Evolutionary conservation across 2,329 filamentous ascomycete genomes (phyloP), one percentile per base, ranked within the genome.

Genomic region (Fragosphaeria purpurea): DNA sequence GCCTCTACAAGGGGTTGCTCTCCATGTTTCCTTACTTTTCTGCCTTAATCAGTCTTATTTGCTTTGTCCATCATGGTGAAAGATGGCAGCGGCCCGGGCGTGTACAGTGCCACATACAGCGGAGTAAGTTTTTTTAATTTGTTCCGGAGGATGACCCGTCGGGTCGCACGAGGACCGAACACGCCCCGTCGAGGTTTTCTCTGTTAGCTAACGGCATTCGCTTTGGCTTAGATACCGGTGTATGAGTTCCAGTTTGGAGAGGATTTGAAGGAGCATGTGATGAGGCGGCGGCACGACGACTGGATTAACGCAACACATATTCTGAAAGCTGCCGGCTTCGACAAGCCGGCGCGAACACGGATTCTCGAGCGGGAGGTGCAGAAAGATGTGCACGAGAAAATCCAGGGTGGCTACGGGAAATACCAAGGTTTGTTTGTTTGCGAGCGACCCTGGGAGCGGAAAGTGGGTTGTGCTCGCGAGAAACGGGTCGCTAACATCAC

Each of bases 291-390:
- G 53, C 79, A 82, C 48, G 93, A 98, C 67, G 83, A 97, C 68
- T 98, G 91, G 89, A 93, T 98, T 71, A 98, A 98, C 74, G 93
- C 93, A n/a, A 98, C 93, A 49, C 93, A 98, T 64, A 97, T 98
- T 53, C 73, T 98, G 46, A 98, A 98, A 65, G 88, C 94, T 41
- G 93, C 93, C 55, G 91, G 91, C 50, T 95, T 95, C 63, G 93
- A 98, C 68, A 98, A 98, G 68, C 93, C 93, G 3, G 88, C 91
- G 10, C 79, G 93, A 64, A 98, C 93, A 41, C 81, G 93, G 56
- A 97, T 98, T 51, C 77, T 98, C 5, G 93, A 98, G 70, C 81
- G 93, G 57, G 93, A 98, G 63, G 91, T 98, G 7, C 93, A 98
- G 63, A 96, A 95, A 67, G 91, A 94, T 42, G 77, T 86, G 5